phyloP scores from a whole-genome alignment of 1,284 basidiomycete species.

The Meira nashicola region DNA sequence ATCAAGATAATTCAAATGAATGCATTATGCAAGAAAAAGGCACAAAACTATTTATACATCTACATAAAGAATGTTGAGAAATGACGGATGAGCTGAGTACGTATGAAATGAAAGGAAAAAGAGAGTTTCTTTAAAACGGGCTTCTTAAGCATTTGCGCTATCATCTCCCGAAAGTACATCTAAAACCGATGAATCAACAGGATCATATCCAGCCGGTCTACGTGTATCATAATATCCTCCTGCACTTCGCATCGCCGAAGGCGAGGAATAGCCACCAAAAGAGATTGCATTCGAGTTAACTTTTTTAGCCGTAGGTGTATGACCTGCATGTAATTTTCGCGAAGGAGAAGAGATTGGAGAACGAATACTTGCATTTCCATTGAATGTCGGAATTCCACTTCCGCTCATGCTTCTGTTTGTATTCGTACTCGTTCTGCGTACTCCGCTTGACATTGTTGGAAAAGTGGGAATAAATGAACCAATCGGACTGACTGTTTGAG shows the following conservation, averaged over 20 bases:
- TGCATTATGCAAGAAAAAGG: no score
- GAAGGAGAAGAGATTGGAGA: neutral
- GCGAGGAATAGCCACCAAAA: neutral
- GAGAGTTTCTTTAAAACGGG: no score
- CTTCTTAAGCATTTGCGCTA: neutral
- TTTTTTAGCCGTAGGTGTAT: neutral
- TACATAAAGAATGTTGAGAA: no score
- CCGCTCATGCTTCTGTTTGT: neutral
- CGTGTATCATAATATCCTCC: constrained; percentile 1
- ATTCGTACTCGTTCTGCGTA: neutral
- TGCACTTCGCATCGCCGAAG: neutral
- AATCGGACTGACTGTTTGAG: neutral
- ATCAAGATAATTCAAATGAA: no score
- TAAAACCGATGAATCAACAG: neutral
- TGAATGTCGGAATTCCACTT: no score
- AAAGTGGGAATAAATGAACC: neutral
- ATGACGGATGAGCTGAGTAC: no score
- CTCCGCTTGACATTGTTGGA: neutral
- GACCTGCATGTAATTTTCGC: neutral
- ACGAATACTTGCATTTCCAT: no score
- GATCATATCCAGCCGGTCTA: neutral
- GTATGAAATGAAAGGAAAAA: no score
- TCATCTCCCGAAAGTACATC: neutral
- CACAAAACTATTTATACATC: no score
- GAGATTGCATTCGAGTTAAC: neutral